Evolutionary conservation across 305 asterid genomes (phyloP), one percentile per base, ranked within the genome.

Genomic region (Coffea humblotiana): DNA sequence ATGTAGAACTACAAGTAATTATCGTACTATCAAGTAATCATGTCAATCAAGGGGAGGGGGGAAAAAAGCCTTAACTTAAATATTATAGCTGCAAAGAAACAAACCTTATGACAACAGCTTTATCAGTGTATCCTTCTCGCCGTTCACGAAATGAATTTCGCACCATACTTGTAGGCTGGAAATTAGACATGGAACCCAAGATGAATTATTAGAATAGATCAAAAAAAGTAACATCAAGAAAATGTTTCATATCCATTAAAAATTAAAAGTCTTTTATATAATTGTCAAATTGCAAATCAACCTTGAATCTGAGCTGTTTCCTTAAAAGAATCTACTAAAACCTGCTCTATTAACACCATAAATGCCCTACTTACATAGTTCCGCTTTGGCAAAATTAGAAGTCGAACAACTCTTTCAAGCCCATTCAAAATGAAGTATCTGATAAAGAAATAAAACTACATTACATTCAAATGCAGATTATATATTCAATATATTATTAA

Each of bases 361-460:
- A 75, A 56, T 49, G 52, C 54, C 74, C 66, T 60, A 86, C 98
- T 89, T 88, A 96, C 98, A 87, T 92, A 96, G 87, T 96, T 96
- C 72, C 91, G 79, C 87, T 96, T 96, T 29, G 95, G 97, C 86
- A 96, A 82, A 86, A 96, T 94, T 65, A 91, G 80, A 88, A 91
- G 95, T 69, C 99, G 93, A 76, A 89, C 78, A 40, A 96, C 97
- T 86, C 97, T 90, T 91, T 96, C 99, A 63, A 92, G 97, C 81
- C 99, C 99, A 83, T 94, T 96, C 89, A 91, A 63, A 86, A 96
- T 91, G 89, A 96, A 94, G 91, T 96, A 96, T 79, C 99, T 96
- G 83, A 64, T 77, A 40, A 81, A 19, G 13, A 45, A 64, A 60
- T 52, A 15, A 11, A 56, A 3, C 48, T 61, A 6, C 21, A 61